phyloP scores from a whole-genome alignment of 2,329 filamentous ascomycete species.

The Mycosphaerelloides madeirae region DNA sequence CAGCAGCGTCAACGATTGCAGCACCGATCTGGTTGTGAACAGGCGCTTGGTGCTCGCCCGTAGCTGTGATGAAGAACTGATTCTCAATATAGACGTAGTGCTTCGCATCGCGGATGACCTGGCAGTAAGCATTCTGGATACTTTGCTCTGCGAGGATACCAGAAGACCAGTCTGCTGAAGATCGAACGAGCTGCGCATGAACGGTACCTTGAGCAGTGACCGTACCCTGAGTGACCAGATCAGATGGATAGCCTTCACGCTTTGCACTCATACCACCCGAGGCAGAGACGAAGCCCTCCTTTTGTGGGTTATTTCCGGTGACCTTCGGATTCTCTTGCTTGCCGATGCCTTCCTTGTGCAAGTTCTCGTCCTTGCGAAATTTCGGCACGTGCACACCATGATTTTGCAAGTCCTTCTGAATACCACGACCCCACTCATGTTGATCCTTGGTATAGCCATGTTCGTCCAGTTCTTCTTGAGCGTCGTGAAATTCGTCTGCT shows the following conservation, averaged over 20 bases:
- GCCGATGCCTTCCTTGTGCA: conserved; percentile 5
- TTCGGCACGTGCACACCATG: conserved; percentile 17
- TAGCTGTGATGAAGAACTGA: conserved; percentile 87
- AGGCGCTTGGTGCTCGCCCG: conserved; percentile 78
- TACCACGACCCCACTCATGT: conserved; percentile 26
- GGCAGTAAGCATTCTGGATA: conserved; percentile 81
- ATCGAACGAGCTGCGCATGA: conserved; percentile 79
- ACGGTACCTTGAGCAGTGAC: conserved; percentile 61
- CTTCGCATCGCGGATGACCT: conserved; percentile 79
- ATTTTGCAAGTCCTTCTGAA: conserved; percentile 24
- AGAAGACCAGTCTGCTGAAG: conserved; percentile 88
- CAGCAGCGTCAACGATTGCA: conserved; percentile 85
- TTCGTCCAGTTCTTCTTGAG: conserved; percentile 26
- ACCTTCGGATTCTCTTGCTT: conserved; percentile 29
- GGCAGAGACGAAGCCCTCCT: conserved; percentile 29
- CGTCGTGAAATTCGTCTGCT: conserved; percentile 27
- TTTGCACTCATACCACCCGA: conserved; percentile 31
- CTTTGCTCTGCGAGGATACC: conserved; percentile 80
- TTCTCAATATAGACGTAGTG: conserved; percentile 98
- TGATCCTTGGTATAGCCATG: conserved; percentile 31
- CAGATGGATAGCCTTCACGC: conserved; percentile 24
- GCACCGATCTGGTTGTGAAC: conserved; percentile 83
- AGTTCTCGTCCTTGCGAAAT: conserved; percentile 9
- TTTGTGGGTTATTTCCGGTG: conserved; percentile 31
- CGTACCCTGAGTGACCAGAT: conserved; percentile 19